Conservation (phyloP, 768 basidiomycete genomes). For the Podaxis carcinomalis region DNA sequence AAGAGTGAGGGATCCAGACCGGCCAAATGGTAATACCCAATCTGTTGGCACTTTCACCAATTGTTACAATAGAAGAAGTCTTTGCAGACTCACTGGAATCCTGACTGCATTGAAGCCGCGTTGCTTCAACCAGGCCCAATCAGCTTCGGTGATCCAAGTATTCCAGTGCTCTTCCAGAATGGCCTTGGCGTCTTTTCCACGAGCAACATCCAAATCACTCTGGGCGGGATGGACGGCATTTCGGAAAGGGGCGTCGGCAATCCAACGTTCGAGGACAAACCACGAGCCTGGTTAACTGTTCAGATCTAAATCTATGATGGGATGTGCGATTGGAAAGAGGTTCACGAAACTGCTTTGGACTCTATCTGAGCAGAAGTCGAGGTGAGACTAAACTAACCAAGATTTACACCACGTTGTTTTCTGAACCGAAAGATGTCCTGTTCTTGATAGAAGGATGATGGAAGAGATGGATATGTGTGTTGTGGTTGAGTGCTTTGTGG, state of each 20-base stretch:
- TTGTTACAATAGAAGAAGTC: conserved; percentile 17
- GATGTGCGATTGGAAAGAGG: background rate
- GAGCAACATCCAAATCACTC: conserved; percentile 70
- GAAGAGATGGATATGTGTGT: background rate
- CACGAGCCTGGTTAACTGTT: conserved; percentile 49
- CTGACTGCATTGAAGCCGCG: conserved; percentile 61
- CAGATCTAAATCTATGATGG: background rate
- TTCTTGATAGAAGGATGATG: conserved; percentile 1
- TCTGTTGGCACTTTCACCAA: conserved; percentile 31
- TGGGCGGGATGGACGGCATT: conserved; percentile 49
- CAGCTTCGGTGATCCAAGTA: conserved; percentile 58
- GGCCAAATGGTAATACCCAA: conserved; percentile 71
- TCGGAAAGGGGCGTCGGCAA: conserved; percentile 53
- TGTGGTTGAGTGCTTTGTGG: background rate
- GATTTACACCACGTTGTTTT: conserved; percentile 78
- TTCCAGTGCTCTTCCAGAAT: conserved; percentile 72
- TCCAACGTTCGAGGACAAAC: conserved; percentile 82
- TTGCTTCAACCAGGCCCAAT: conserved; percentile 58
- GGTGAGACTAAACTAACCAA: conserved; percentile 52
- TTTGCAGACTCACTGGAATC: conserved; percentile 45
- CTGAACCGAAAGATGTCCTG: conserved; percentile 46
- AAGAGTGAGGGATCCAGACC: conserved; percentile 55
- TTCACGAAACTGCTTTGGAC: background rate
- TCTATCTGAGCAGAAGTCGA: background rate
- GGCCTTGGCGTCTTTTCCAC: conserved; percentile 41